These are phyloP conservation scores for Colletotrichum plurivorum DNA, from an alignment of 2,329 filamentous ascomycete species.

Conservation along the genomic window DNA sequence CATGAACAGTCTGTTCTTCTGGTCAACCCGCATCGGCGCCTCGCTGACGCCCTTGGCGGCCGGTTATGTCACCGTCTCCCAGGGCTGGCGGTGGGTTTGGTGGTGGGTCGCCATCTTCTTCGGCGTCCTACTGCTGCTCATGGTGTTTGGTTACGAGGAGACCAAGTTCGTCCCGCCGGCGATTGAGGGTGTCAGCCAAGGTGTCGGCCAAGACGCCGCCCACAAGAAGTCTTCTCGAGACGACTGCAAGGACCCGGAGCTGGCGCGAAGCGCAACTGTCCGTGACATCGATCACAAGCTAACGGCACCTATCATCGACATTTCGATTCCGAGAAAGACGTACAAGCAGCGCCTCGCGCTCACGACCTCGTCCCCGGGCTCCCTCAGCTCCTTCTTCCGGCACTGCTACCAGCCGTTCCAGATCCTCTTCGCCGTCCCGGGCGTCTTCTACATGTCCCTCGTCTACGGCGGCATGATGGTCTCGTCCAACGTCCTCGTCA, in stretches of 20 bases:
- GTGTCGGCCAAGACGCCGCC: too few relatives aligned
- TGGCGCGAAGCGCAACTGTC: background rate
- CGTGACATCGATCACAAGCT: background rate
- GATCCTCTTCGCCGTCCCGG: slow-evolving; percentile 54
- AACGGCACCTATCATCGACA: background rate
- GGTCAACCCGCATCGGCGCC: slow-evolving; percentile 36
- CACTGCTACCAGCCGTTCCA: slow-evolving; percentile 54
- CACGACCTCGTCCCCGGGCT: background rate
- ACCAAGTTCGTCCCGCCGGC: background rate
- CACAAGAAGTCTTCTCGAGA: background rate
- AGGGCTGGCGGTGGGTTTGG: slow-evolving; percentile 65
- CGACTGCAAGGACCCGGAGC: background rate
- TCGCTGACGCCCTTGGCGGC: slow-evolving; percentile 56
- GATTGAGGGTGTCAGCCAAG: background rate
- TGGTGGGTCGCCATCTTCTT: slow-evolving; percentile 61
- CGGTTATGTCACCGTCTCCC: slow-evolving; percentile 50
- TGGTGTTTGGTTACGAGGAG: slow-evolving; percentile 55
- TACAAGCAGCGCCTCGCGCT: background rate
- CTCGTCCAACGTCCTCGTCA: slow-evolving; percentile 54
- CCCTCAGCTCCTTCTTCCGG: slow-evolving; percentile 44
- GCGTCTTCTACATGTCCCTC: slow-evolving; percentile 53
- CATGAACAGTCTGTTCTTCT: slow-evolving; percentile 63
- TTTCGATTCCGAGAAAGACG: background rate
- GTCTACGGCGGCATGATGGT: slow-evolving; percentile 53
- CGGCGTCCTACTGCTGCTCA: slow-evolving; percentile 52